A percentile compares a stretch with the other conserved stretches of the same genome.
Evolutionary conservation across 2,329 filamentous ascomycete genomes (phyloP).

Genomic region (Fonsecaea pedrosoi): DNA sequence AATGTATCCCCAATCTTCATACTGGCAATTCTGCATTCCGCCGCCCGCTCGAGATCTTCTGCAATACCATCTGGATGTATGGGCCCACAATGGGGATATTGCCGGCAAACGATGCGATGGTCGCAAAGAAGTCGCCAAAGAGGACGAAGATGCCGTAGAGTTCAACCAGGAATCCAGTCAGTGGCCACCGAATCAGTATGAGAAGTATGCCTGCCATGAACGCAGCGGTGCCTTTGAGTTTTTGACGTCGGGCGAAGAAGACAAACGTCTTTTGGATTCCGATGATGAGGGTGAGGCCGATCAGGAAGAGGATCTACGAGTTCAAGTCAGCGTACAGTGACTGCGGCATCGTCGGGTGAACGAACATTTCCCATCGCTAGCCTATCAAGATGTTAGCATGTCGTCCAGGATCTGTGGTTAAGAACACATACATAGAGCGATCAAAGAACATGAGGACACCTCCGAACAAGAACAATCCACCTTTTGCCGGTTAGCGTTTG

Average conservation of each 20-base stretch:
- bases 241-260: constrained; percentile 94
- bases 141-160: constrained; percentile 90
- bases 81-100: constrained; percentile 85
- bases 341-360: constrained; percentile 30
- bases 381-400: constrained; percentile 56
- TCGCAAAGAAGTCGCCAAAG: constrained; percentile 95
- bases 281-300: constrained; percentile 95
- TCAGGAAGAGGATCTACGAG: constrained; percentile 88
- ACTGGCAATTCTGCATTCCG: constrained; percentile 80
- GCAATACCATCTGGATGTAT: constrained; percentile 77
- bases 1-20: constrained; percentile 51
- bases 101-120: constrained; percentile 84
- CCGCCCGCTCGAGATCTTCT: constrained; percentile 71
- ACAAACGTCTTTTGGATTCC: constrained; percentile 86
- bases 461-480: constrained; percentile 91
- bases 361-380: constrained; percentile 95
- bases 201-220: constrained; percentile 83
- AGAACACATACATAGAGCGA: constrained; percentile 77
- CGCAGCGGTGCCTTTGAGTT: constrained; percentile 86
- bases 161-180: constrained; percentile 89
- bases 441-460: constrained; percentile 98
- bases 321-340: constrained; percentile 24
- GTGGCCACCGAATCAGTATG: constrained; percentile 87
- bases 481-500: constrained; percentile 55
- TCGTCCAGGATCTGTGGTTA: constrained; percentile 10